phyloP scores from a whole-genome alignment of 2,329 filamentous ascomycete genomes.

The Diaporthe longicolla region DNA sequence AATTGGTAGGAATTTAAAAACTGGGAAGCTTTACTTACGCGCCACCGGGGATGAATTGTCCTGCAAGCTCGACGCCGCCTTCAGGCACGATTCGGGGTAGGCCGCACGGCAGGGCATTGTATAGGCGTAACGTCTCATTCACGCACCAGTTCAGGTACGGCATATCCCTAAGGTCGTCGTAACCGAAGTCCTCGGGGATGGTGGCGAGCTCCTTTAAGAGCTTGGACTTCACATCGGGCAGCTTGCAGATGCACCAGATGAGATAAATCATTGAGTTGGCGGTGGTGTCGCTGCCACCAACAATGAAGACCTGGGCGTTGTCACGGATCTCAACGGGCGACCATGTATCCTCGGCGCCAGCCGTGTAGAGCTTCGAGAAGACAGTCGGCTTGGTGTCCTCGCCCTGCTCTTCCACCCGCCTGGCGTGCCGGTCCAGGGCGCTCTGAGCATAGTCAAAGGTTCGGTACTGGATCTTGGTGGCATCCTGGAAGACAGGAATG shows the following conservation, averaged over 20 bases:
- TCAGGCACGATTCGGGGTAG: slow-evolving; percentile 58
- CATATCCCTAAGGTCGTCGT: slow-evolving; percentile 54
- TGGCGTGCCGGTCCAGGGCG: slow-evolving; percentile 45
- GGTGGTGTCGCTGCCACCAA: slow-evolving; percentile 67
- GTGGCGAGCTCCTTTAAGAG: slow-evolving; percentile 54
- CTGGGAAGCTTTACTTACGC: slow-evolving; percentile 39
- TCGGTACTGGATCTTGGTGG: slow-evolving; percentile 39
- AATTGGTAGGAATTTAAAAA: background rate
- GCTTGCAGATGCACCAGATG: slow-evolving; percentile 55
- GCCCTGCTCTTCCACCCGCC: slow-evolving; percentile 41
- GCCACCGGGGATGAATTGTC: slow-evolving; percentile 57
- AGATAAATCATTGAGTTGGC: slow-evolving; percentile 64
- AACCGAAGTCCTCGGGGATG: slow-evolving; percentile 51
- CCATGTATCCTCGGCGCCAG: slow-evolving; percentile 48
- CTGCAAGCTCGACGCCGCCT: slow-evolving; percentile 56
- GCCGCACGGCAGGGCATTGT: slow-evolving; percentile 55
- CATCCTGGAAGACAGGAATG: slow-evolving; percentile 44
- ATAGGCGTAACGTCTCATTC: slow-evolving; percentile 61
- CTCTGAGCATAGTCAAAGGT: slow-evolving; percentile 40
- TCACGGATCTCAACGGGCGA: slow-evolving; percentile 52
- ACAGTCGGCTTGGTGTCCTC: slow-evolving; percentile 49
- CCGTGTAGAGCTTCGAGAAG: slow-evolving; percentile 55
- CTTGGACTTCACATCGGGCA: slow-evolving; percentile 48
- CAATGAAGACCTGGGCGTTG: slow-evolving; percentile 60
- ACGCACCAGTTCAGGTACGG: slow-evolving; percentile 59